A percentile compares a stretch with the other conserved stretches of the same genome.
phyloP scores from a whole-genome alignment of 2,329 filamentous ascomycete species.

The Phaeosphaeria sp. region DNA sequence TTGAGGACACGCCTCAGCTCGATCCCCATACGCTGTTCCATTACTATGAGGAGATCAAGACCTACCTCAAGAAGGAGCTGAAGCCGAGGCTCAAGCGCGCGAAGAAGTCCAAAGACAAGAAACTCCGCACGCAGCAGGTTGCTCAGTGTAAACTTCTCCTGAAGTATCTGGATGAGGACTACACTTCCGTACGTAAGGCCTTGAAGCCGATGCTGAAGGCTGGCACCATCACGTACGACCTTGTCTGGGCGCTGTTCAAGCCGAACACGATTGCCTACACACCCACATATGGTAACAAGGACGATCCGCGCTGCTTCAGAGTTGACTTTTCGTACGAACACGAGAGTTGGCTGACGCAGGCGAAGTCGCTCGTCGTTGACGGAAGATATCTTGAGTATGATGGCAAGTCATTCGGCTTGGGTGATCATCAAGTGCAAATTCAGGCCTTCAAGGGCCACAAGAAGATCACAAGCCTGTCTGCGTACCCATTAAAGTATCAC shows the following conservation, averaged over 20 bases:
- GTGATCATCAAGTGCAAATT: constrained; percentile 72
- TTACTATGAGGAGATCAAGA: constrained; percentile 79
- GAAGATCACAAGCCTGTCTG: constrained; percentile 79
- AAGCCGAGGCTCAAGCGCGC: constrained; percentile 64
- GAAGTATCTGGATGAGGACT: constrained; percentile 82
- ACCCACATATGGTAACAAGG: constrained; percentile 75
- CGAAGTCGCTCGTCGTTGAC: constrained; percentile 78
- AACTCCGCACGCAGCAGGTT: constrained; percentile 64
- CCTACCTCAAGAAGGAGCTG: constrained; percentile 65
- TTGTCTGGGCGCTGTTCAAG: constrained; percentile 89
- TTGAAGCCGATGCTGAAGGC: constrained; percentile 81
- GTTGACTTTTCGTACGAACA: constrained; percentile 78
- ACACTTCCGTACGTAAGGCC: constrained; percentile 76
- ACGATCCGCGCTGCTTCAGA: constrained; percentile 83
- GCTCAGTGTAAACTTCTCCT: constrained; percentile 75
- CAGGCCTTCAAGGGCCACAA: constrained; percentile 78
- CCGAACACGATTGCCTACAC: constrained; percentile 81
- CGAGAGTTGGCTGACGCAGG: constrained; percentile 67
- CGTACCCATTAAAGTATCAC: constrained; percentile 82
- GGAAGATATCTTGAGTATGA: constrained; percentile 86
- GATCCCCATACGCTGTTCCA: constrained; percentile 59
- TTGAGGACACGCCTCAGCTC: constrained; percentile 75
- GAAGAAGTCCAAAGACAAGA: constrained; percentile 67
- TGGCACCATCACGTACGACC: constrained; percentile 85
- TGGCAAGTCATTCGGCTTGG: constrained; percentile 82